phyloP scores from a whole-genome alignment of 495 filamentous ascomycete genomes.

The Penicillium soppii region DNA sequence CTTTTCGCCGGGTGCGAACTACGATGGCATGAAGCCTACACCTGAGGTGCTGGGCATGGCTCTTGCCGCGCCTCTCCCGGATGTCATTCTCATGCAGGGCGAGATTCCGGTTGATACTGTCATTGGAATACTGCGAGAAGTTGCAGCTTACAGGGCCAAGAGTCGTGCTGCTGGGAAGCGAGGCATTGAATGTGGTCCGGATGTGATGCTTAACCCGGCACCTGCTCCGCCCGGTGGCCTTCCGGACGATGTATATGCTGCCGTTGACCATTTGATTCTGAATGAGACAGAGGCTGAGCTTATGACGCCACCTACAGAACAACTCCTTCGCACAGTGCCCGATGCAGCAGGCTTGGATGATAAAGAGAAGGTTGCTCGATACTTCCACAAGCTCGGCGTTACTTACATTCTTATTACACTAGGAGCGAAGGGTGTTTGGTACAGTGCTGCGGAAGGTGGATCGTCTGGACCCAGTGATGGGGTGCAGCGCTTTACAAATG shows the following conservation, averaged over 20 bases:
- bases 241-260: constrained; percentile 63
- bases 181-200: constrained; percentile 40
- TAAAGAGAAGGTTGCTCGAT: constrained; percentile 49
- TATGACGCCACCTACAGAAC: constrained; percentile 50
- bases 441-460: constrained; percentile 42
- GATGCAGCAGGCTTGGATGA: constrained; percentile 47
- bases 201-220: constrained; percentile 81
- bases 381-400: constrained; percentile 67
- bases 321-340: constrained; percentile 29
- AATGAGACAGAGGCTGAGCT: constrained; percentile 90
- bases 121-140: constrained; percentile 56
- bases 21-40: constrained; percentile 44
- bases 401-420: constrained; percentile 79
- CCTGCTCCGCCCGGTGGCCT: constrained; percentile 66
- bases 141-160: constrained; percentile 32
- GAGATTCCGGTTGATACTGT: constrained; percentile 79
- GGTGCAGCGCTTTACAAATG: constrained; percentile 32
- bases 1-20: constrained; percentile 78
- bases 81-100: constrained; percentile 81
- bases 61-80: constrained; percentile 43
- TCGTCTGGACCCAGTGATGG: constrained; percentile 40
- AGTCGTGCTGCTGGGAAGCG: constrained; percentile 50
- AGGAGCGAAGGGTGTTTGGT: constrained; percentile 71
- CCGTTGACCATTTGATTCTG: constrained; percentile 76
- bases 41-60: constrained; percentile 41